Percentiles rank a stretch among this genome's conserved stretches.
Conservation (phyloP, 257 asterid genomes). For the Osmanthus fragrans region DNA sequence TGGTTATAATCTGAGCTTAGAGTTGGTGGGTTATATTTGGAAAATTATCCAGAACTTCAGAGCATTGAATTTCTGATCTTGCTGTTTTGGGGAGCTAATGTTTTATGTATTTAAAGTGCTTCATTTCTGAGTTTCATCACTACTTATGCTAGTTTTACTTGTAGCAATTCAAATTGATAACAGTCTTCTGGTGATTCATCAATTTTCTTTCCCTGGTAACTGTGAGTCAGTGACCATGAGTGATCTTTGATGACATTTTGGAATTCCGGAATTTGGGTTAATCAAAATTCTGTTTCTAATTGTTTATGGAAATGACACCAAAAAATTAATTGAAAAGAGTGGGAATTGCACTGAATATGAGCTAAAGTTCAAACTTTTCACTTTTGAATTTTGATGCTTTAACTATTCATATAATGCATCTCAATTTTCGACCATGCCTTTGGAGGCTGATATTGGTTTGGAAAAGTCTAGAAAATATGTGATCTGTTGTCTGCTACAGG, state of each 20-base stretch:
- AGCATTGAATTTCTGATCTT: not conserved
- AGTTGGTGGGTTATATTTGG: slow-evolving; percentile 1
- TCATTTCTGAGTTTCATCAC: slow-evolving; percentile 3
- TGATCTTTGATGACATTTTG: not conserved
- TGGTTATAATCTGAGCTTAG: slow-evolving; percentile 7
- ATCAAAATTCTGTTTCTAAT: not conserved
- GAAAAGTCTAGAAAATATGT: not conserved
- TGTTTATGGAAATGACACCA: not conserved
- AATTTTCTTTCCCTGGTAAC: not conserved
- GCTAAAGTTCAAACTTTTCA: not conserved
- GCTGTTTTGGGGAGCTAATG: not conserved
- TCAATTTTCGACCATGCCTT: not conserved
- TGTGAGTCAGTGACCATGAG: not conserved
- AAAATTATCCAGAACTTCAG: not conserved
- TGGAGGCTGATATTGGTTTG: not conserved
- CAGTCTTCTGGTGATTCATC: not conserved
- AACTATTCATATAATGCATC: not conserved
- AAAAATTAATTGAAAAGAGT: not conserved
- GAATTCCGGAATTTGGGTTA: not conserved
- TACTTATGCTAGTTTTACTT: not conserved
- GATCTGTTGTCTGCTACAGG: not conserved
- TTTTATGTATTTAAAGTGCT: not conserved
- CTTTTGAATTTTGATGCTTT: not conserved
- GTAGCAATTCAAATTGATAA: not conserved
- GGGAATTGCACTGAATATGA: not conserved